A percentile compares a stretch with the other conserved stretches of the same genome.
Evolutionary conservation across 2,329 filamentous ascomycete species (phyloP).

Genomic region (Fusarium albidum): DNA sequence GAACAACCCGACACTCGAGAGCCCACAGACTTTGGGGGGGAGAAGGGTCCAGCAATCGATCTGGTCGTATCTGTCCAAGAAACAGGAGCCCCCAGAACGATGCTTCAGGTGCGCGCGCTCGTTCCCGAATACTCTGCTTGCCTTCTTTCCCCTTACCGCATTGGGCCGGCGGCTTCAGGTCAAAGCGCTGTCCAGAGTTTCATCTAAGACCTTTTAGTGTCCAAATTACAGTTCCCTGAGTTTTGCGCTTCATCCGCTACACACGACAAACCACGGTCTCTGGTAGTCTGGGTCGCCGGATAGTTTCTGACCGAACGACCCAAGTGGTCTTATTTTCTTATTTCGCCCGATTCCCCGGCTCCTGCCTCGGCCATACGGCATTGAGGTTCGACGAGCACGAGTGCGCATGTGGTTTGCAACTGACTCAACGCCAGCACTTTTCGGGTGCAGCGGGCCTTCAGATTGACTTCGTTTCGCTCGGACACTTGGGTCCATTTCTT

Average conservation of each 20-base stretch:
- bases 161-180: conserved; percentile 17
- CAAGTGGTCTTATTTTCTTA: conserved; percentile 3
- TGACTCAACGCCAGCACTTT: conserved; percentile 10
- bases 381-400: neutral
- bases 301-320: conserved; percentile 12
- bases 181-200: conserved; percentile 38
- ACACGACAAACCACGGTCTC: conserved; percentile 1
- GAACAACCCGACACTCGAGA: neutral
- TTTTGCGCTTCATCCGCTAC: conserved; percentile 15
- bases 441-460: neutral
- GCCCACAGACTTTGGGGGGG: conserved; percentile 4
- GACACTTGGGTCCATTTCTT: neutral
- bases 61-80: conserved; percentile 7
- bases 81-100: neutral
- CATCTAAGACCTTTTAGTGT: conserved; percentile 36
- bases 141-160: conserved; percentile 16
- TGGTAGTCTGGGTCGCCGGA: neutral
- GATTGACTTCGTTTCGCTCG: conserved; percentile 4
- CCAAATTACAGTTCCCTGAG: conserved; percentile 15
- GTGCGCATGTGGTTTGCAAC: conserved; percentile 7
- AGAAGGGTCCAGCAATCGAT: conserved; percentile 6
- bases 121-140: conserved; percentile 12
- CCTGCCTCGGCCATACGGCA: conserved; percentile 9
- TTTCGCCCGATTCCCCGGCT: neutral
- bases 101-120: conserved; percentile 3